Evolutionary conservation across 78 protist genomes (phyloP), one percentile per base, ranked within the genome.

Genomic region (Polysphondylium violaceum): DNA sequence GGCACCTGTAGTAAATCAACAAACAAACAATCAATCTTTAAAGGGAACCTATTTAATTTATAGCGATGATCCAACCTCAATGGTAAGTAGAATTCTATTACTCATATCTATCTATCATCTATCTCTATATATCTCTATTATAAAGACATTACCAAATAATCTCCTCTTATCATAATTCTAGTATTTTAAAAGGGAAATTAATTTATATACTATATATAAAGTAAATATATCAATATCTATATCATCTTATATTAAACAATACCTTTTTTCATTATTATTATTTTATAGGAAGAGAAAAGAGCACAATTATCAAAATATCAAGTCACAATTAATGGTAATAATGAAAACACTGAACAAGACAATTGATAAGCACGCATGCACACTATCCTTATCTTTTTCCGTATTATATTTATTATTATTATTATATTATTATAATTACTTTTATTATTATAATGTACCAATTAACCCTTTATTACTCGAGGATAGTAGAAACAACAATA

Each of bases 241-340:
- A 55, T 21, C 29, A 9, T 74, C 23, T 59, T 74, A 2, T 40
- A 25, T 51, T 53, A 36, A 60, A 9, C 16, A 25, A 59, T 21
- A 31, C 4, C 25, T 38, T 29, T 35, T 33, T 25, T 73, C 31
- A 25, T 65, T 33, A n/a, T 21, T 2, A 58, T 4, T 21, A 60
- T 31, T 21, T 35, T 55, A n/a, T 86, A 86, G 92, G 92, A 86
- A 33, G 92, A 86, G 50, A 86, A 71, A 53, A 74, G 92, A 65
- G 92, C 92, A 2, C 12, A 41, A 21, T 44, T 86, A 23, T 69
- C 89, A 35, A 64, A 76, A 50, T 79, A 79, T 40, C 12, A 75
- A 43, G 31, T 8, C 14, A 60, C 14, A 60, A 31, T 31, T 60
- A 31, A 60, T 23, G 23, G 23, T 7, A 55, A 55, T 23, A 55